Base-by-base conservation (phyloP, 768 basidiomycete genomes). In the Psilocybe cyanescens region DNA sequence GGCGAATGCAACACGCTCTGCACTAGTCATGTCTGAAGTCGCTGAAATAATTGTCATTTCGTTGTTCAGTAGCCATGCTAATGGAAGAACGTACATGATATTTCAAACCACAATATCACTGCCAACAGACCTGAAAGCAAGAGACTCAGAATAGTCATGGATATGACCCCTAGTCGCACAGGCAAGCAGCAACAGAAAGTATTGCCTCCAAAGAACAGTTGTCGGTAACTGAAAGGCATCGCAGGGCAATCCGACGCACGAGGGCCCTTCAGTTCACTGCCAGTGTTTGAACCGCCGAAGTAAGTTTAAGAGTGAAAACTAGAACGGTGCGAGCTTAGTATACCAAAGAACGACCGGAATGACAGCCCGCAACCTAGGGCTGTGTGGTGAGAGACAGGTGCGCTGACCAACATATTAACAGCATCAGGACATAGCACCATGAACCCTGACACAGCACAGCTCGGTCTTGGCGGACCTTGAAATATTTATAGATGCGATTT, bases 141-240 rank as follows among this genome's bases (percentile, higher is more conserved):
- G 57, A 87, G 80, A 1, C 82, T 82, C 7, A 89, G 71, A 2
- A 81, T 59, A 30, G 86, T 79, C 78, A 86, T 81, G 47, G 82
- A 65, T 48, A 86, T 75, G 33, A 89, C 87, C 35, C 89, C 87
- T 4, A 83, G 58, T 59, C 88, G 81, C 5, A 88, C 86, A 30
- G 86, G 86, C 62, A 89, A 70, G 65, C 88, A 88, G 65, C 78
- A 88, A 67, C 88, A 90, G 69, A 83, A 89, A 3, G 76, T 81
- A 37, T 66, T 77, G n/a, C 84, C 80, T 29, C 79, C 81, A 49
- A 83, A 80, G 50, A 87, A 71, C 50, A 81, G 72, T 33, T 76
- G 74, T 58, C 74, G 76, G 68, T 82, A 73, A 68, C 79, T 79
- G 71, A 80, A 76, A 2, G 73, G 65, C 83, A 82, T 84, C 49